phyloP scores from a whole-genome alignment of 768 basidiomycete species.

The Amanita molliuscula region DNA sequence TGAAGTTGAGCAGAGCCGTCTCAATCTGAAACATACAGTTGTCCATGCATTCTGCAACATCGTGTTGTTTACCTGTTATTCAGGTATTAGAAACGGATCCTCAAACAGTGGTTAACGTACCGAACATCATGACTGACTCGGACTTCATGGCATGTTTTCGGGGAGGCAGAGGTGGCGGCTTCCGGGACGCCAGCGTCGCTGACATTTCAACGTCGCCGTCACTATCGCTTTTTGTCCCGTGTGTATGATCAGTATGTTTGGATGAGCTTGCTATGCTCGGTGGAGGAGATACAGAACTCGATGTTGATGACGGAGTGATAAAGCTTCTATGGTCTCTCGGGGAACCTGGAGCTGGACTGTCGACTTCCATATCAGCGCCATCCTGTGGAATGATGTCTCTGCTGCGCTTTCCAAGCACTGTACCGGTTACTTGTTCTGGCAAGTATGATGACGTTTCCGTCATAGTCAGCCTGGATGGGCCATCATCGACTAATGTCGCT shows the following conservation, averaged over 20 bases:
- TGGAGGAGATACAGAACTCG: conserved; percentile 18
- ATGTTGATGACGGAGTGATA: conserved; percentile 19
- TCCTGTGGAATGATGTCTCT: conserved; percentile 34
- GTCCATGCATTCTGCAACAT: conserved; percentile 98
- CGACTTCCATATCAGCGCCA: conserved; percentile 43
- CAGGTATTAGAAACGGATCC: conserved; percentile 9
- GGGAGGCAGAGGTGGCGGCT: conserved; percentile 49
- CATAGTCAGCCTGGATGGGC: conserved; percentile 24
- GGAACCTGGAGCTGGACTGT: conserved; percentile 28
- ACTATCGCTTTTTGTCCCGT: conserved; percentile 9
- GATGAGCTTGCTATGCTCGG: conserved; percentile 9
- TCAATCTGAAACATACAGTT: conserved; percentile 99
- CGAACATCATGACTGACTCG: conserved; percentile 87
- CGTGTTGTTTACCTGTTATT: conserved; percentile 79
- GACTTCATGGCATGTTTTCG: conserved; percentile 40
- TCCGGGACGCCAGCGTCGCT: conserved; percentile 18
- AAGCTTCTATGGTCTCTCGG: conserved; percentile 27
- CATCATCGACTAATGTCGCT: conserved; percentile 81
- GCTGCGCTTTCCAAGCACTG: conserved; percentile 62
- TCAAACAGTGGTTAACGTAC: conserved; percentile 27
- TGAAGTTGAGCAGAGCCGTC: conserved; percentile 75
- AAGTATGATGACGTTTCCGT: conserved; percentile 19
- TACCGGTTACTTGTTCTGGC: conserved; percentile 28
- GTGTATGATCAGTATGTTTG: not conserved
- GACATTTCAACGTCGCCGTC: conserved; percentile 28